Base-by-base conservation (phyloP, 805 yeast genomes). In the Saccharomycopsis malanga region DNA sequence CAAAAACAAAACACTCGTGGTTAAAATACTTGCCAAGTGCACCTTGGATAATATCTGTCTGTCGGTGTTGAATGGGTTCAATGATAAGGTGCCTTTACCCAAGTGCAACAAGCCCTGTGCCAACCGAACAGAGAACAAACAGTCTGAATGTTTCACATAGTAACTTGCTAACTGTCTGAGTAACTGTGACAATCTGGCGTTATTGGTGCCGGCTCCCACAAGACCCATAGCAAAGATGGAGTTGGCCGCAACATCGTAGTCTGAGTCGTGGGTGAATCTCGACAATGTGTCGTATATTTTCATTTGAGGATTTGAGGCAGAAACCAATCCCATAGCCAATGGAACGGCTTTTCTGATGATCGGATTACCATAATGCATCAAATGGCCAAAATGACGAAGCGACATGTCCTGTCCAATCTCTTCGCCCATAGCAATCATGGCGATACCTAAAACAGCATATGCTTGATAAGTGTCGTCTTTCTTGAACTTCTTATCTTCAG, bases 201-300 rank as follows among this genome's bases (percentile, higher is more conserved):
- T 93, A 67, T 93, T 91, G 24, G 98, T 93, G 67, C 99, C 99
- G 18, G 98, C 93, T 62, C 98, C 98, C 57, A 91, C 95, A 53
- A 93, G 69, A 46, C 99, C 99, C 98, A 93, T 89, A 38, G 96
- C 81, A 59, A 87, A 91, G 54, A 93, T 88, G 18, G 98, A 88
- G 62, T 89, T 93, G 63, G 83, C 82, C 4, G 98, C 96, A 46
- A 93, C 96, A 60, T 87, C 95, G 57, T 86, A 69, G 64, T 93
- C 97, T 48, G 87, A 81, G 61, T 93, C 99, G 66, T 93, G 99
- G 6, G 98, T 87, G 68, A 87, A 88, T 63, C 98, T 79, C 3
- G 98, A 89, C 55, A 93, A 73, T 0, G 98, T 89, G 64, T 93
- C 99, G 61, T 87, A 93, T 14, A 91, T 96, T 67, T 88, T 89